Evolutionary conservation across 345 rosid species (phyloP).

Genomic region (Salix koriyanagi): DNA sequence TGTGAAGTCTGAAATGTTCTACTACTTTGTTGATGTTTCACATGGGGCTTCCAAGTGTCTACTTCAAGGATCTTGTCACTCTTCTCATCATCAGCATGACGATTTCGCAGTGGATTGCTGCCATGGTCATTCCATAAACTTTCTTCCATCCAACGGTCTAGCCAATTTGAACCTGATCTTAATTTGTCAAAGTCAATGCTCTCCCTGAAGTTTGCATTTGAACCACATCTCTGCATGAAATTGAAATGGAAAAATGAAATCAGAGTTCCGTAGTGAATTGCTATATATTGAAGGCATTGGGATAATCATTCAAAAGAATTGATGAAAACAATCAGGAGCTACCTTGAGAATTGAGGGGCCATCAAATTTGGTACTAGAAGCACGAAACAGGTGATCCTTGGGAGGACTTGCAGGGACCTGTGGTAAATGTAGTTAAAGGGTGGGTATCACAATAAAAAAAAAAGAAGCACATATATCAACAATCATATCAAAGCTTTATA

Average conservation of each 20-base stretch:
- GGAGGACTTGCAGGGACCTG: slow-evolving; percentile 29
- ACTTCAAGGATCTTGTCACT: slow-evolving; percentile 35
- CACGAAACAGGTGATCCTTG: slow-evolving; percentile 18
- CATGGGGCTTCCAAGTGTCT: slow-evolving; percentile 81
- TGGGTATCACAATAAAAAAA: not conserved
- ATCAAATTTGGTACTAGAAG: slow-evolving; percentile 32
- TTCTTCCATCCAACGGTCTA: slow-evolving; percentile 82
- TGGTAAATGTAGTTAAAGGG: slow-evolving; percentile 4
- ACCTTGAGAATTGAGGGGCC: slow-evolving; percentile 42
- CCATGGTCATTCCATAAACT: slow-evolving; percentile 36
- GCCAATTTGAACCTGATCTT: slow-evolving; percentile 52
- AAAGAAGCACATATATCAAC: too few species aligned
- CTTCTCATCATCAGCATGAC: slow-evolving; percentile 23
- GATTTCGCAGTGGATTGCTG: slow-evolving; percentile 22
- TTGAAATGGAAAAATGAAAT: not conserved
- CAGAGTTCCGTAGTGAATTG: not conserved
- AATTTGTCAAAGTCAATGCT: slow-evolving; percentile 29
- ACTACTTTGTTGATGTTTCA: slow-evolving; percentile 27
- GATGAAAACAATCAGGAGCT: slow-evolving; percentile 7
- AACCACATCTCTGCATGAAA: slow-evolving; percentile 48
- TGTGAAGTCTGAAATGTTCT: slow-evolving; percentile 26
- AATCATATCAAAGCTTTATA: not conserved
- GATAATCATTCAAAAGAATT: not conserved
- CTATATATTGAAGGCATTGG: not conserved
- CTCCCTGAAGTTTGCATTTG: slow-evolving; percentile 42